Base-by-base conservation (phyloP, 2,329 filamentous ascomycete genomes). In the Berkeleyomyces rouxiae region DNA sequence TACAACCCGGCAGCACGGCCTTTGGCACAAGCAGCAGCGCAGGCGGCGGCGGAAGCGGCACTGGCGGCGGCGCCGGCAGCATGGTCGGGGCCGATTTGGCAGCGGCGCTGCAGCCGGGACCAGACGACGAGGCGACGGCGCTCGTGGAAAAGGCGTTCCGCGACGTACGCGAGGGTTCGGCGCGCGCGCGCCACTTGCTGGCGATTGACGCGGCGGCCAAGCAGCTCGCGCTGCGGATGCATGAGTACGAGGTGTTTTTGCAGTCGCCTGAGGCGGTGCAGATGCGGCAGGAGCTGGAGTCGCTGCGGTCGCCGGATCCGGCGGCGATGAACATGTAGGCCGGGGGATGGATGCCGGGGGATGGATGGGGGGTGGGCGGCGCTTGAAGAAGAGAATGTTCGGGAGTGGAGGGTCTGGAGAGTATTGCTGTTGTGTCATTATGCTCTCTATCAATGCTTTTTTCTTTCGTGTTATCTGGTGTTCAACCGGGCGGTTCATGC, bases 201-300 rank as follows among this genome's bases (percentile, higher is more conserved):
- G 74, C 78, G 66, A 76, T 83, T 61, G 79, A 83, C 66, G 73
- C 77, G 51, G 75, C 78, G 2, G 79, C 80, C 10, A 76, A 78
- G 68, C 78, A 82, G 70, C 73, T 83, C 40, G 79, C 78, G 5
- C 73, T 80, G 67, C 75, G 77, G 37, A 76, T 82, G 53, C 72
- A 75, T 23, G 75, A 80, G 66, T 81, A 78, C 66, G 77, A 80
- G 64, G 78, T 80, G 57, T 74, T 72, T 36, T 63, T 71, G 11
- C 64, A 65, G 7, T 68, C 68, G 13, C 68, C 69, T 57, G 64
- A 62, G 43, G 46, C 43, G 7, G 61, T 37, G 37, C 44, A 53
- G n/a, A 23, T 46, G 51, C 60, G 62, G 37, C 47, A 58, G 51
- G 62, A 58, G 58, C 7, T 60, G 43, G 58, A 49, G 23, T 5